These are phyloP conservation scores for Fusarium sterilihyphosum DNA, from an alignment of 2,329 filamentous ascomycete genomes.

Conservation along the genomic window DNA sequence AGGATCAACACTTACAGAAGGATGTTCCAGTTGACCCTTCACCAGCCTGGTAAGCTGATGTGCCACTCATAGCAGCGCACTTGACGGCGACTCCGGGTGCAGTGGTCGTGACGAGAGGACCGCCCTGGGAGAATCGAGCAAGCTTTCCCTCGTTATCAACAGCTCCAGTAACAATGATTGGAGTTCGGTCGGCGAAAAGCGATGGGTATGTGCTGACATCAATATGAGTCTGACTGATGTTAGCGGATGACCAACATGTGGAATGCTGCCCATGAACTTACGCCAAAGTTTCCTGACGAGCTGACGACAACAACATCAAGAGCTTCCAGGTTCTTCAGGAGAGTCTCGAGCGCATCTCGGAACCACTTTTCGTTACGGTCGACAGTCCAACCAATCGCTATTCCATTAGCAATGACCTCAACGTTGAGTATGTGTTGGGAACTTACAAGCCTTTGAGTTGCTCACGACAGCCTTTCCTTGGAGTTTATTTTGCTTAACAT, in stretches of 20 bases:
- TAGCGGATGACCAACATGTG: fast-evolving
- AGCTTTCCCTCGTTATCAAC: neutral
- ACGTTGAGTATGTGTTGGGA: fast-evolving
- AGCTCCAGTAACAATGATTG: neutral
- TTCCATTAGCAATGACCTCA: fast-evolving
- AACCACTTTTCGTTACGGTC: neutral
- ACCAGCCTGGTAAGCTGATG: neutral
- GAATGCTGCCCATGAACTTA: too few relatives aligned
- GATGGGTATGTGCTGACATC: neutral
- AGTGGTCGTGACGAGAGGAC: neutral
- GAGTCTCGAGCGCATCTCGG: neutral
- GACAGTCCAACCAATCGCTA: neutral
- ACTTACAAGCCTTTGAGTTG: neutral
- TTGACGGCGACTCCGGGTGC: neutral
- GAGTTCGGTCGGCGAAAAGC: neutral
- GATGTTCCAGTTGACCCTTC: neutral
- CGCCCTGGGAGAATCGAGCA: neutral
- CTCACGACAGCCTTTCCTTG: neutral
- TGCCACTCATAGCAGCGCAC: neutral
- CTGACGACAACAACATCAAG: neutral
- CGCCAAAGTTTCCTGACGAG: neutral
- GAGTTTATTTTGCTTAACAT: neutral
- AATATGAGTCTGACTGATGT: neutral
- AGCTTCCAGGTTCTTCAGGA: neutral
- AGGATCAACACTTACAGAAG: neutral